These are phyloP conservation scores for Cinnamomum chago DNA, from an alignment of 164 flowering plant species.

Conservation along the genomic window DNA sequence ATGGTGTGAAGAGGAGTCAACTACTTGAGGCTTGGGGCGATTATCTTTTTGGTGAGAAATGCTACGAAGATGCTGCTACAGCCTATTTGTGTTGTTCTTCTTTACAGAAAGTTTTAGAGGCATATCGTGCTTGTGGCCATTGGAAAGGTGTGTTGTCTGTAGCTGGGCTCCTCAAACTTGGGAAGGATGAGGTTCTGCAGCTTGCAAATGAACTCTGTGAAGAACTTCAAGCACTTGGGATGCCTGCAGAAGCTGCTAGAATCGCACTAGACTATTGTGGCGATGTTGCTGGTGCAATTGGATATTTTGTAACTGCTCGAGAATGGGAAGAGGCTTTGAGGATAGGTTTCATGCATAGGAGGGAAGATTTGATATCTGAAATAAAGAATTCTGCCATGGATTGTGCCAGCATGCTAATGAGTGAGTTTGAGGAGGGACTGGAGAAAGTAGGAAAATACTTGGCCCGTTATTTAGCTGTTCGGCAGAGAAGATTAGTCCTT, in stretches of 20 bases:
- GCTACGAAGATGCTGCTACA: slow-evolving; percentile 86
- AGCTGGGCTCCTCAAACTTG: slow-evolving; percentile 72
- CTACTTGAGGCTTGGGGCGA: slow-evolving; percentile 97
- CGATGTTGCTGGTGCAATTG: slow-evolving; percentile 54
- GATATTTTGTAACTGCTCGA: slow-evolving; percentile 63
- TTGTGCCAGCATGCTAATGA: slow-evolving; percentile 54
- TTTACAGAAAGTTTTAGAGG: slow-evolving; percentile 77
- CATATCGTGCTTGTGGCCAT: slow-evolving; percentile 78
- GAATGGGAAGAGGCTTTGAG: slow-evolving; percentile 97
- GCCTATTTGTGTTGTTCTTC: slow-evolving; percentile 69
- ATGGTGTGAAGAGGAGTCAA: slow-evolving; percentile 43
- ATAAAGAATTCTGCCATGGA: slow-evolving; percentile 62
- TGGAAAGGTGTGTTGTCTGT: slow-evolving; percentile 85
- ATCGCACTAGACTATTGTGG: slow-evolving; percentile 82
- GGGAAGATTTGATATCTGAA: slow-evolving; percentile 55
- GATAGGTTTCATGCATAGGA: slow-evolving; percentile 59
- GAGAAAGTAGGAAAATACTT: slow-evolving; percentile 95
- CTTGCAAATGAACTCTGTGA: slow-evolving; percentile 89
- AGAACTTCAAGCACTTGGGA: slow-evolving; percentile 90
- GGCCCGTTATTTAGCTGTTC: slow-evolving; percentile 85
- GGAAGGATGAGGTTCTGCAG: slow-evolving; percentile 47
- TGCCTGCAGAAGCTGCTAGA: slow-evolving; percentile 91
- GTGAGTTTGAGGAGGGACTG: slow-evolving; percentile 71
- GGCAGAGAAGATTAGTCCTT: slow-evolving; percentile 87
- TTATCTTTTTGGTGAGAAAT: slow-evolving; percentile 57